Percentiles rank a stretch among this genome's conserved stretches.
These are phyloP conservation scores for Microcyclospora tardicrescens DNA, from an alignment of 2,329 filamentous ascomycete genomes.

Conservation along the genomic window DNA sequence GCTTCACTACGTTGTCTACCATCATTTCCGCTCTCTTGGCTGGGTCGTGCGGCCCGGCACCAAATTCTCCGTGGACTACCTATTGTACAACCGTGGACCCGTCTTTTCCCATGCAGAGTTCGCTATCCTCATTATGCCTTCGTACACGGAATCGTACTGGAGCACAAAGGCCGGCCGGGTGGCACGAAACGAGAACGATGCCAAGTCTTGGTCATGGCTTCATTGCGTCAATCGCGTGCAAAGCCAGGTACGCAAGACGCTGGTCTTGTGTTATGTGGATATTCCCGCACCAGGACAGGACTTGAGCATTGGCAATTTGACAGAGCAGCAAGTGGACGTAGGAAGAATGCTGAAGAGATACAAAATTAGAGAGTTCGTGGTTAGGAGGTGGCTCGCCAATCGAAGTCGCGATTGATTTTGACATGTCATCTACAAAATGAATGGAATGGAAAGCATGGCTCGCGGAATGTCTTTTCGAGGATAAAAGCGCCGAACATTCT, in stretches of 20 bases:
- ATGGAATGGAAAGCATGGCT: too few relatives aligned
- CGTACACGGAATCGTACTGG: slow-evolving; percentile 68
- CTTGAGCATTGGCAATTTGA: background rate
- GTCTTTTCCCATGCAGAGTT: slow-evolving; percentile 95
- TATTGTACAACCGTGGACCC: slow-evolving; percentile 87
- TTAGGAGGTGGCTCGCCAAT: slow-evolving; percentile 76
- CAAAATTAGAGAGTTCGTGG: slow-evolving; percentile 63
- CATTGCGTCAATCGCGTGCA: slow-evolving; percentile 85
- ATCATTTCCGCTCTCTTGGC: slow-evolving; percentile 88
- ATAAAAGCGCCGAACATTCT: too few relatives aligned
- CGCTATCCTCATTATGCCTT: slow-evolving; percentile 69
- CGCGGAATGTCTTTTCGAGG: too few relatives aligned
- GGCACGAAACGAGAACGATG: slow-evolving; percentile 36
- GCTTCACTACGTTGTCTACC: slow-evolving; percentile 77
- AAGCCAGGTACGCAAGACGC: slow-evolving; percentile 75
- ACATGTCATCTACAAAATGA: background rate
- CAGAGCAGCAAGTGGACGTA: slow-evolving; percentile 26
- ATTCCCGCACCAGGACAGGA: slow-evolving; percentile 52
- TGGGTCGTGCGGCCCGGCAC: slow-evolving; percentile 89
- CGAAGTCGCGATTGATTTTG: slow-evolving; percentile 48
- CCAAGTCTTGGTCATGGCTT: slow-evolving; percentile 62
- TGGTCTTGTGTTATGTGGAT: slow-evolving; percentile 85
- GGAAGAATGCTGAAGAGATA: slow-evolving; percentile 54
- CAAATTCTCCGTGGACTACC: slow-evolving; percentile 88
- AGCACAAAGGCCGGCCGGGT: slow-evolving; percentile 30